These are phyloP conservation scores for Byssochlamys sp. DNA, from an alignment of 2,329 filamentous ascomycete species.

Conservation along the genomic window DNA sequence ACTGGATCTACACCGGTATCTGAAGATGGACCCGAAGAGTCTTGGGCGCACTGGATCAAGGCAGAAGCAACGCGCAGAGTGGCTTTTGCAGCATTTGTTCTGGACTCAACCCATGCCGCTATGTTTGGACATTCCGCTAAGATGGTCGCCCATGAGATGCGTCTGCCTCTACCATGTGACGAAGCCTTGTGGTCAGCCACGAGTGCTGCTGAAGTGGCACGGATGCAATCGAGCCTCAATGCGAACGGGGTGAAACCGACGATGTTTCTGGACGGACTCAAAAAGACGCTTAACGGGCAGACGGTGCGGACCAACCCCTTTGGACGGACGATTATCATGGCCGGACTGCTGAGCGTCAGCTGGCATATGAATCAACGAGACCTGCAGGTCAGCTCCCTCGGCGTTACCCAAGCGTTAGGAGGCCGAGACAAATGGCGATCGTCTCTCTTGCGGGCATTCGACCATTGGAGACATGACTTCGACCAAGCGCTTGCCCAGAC, in stretches of 20 bases:
- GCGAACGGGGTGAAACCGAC: conserved; percentile 74
- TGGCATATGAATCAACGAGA: conserved; percentile 98
- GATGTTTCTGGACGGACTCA: conserved; percentile 82
- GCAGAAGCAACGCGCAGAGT: conserved; percentile 82
- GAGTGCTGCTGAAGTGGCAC: conserved; percentile 73
- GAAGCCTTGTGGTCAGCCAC: conserved; percentile 86
- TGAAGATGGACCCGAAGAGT: conserved; percentile 68
- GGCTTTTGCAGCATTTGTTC: conserved; percentile 86
- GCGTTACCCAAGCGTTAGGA: conserved; percentile 68
- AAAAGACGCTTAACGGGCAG: conserved; percentile 76
- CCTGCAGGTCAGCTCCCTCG: conserved; percentile 79
- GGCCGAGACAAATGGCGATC: conserved; percentile 85
- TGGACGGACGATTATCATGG: conserved; percentile 86
- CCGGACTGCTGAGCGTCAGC: conserved; percentile 80
- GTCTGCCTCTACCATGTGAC: conserved; percentile 81
- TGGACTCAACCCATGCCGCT: conserved; percentile 90
- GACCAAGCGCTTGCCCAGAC: conserved; percentile 64
- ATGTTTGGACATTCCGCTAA: conserved; percentile 97
- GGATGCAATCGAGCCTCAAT: conserved; percentile 69
- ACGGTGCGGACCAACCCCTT: conserved; percentile 86
- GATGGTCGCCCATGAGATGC: conserved; percentile 94
- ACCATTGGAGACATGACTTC: conserved; percentile 87
- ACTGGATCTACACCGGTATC: conserved; percentile 46
- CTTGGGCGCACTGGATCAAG: conserved; percentile 93
- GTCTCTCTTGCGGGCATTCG: conserved; percentile 76